Percentiles rank a stretch among this genome's conserved stretches.
These are phyloP conservation scores for Apiotrichum mycotoxinovorans DNA, from an alignment of 1,284 basidiomycete species.

Conservation along the genomic window DNA sequence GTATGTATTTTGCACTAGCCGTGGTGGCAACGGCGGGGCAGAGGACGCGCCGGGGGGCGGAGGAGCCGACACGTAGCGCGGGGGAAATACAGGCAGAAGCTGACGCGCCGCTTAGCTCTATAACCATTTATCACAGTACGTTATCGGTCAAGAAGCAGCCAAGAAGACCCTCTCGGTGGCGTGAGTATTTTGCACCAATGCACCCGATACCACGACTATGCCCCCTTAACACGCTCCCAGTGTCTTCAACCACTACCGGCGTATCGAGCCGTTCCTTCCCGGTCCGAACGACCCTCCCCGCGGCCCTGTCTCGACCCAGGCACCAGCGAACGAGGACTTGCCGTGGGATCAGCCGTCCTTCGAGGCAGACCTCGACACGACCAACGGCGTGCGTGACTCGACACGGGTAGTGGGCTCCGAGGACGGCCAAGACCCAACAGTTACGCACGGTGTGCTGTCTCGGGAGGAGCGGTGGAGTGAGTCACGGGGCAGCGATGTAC, in stretches of 20 bases:
- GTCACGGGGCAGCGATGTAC: conserved; percentile 25
- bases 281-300: conserved; percentile 25
- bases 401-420: conserved; percentile 30
- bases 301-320: background rate
- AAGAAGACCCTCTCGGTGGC: conserved; percentile 91
- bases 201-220: background rate
- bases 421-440: conserved; percentile 37
- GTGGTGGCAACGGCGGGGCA: no score
- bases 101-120: conserved; percentile 61
- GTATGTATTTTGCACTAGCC: conserved; percentile 9
- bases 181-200: conserved; percentile 55
- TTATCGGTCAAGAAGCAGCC: conserved; percentile 87
- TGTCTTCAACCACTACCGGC: conserved; percentile 89
- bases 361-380: conserved; percentile 26
- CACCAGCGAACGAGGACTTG: conserved; percentile 4
- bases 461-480: conserved; percentile 42
- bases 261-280: conserved; percentile 54
- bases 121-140: conserved; percentile 80
- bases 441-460: conserved; percentile 35
- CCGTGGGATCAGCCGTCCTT: conserved; percentile 26
- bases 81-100: no score
- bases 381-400: conserved; percentile 25
- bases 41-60: no score
- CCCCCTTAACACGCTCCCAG: conserved; percentile 53
- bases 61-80: no score